These are phyloP conservation scores for Inga laurina DNA, from an alignment of 306 rosid genomes.

Conservation along the genomic window DNA sequence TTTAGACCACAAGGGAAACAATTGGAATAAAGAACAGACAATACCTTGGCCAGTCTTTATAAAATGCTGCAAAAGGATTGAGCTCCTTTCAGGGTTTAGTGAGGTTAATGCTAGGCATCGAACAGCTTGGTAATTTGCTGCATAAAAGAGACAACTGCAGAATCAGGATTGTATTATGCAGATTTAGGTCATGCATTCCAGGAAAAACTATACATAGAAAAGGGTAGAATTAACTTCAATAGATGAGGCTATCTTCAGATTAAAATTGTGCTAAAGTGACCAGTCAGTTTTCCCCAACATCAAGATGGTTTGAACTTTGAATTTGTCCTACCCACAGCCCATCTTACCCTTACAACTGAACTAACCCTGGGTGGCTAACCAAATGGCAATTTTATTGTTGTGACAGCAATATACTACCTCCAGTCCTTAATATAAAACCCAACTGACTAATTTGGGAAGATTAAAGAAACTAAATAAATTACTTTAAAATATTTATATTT, in stretches of 20 bases:
- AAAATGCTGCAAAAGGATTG: slow-evolving; percentile 77
- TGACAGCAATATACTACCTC: slow-evolving; percentile 2
- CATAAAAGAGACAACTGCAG: slow-evolving; percentile 20
- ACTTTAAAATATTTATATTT: too few relatives aligned
- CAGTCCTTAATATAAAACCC: too few relatives aligned
- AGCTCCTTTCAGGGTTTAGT: slow-evolving; percentile 78
- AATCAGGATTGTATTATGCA: slow-evolving; percentile 8
- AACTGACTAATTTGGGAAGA: too few relatives aligned
- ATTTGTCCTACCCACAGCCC: not conserved
- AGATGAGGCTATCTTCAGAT: slow-evolving; percentile 2
- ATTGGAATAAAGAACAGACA: slow-evolving; percentile 26
- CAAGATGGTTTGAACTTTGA: not conserved
- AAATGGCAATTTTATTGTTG: not conserved
- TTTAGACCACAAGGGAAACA: slow-evolving; percentile 15
- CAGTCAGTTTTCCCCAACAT: not conserved
- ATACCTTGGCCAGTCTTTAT: slow-evolving; percentile 73
- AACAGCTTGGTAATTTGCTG: slow-evolving; percentile 93
- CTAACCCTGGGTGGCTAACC: not conserved
- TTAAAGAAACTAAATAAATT: too few relatives aligned
- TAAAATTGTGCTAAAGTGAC: not conserved
- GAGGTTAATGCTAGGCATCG: slow-evolving; percentile 76
- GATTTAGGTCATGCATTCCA: not conserved
- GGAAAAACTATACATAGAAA: not conserved
- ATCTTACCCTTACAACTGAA: not conserved
- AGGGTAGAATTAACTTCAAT: not conserved